Evolutionary conservation across 495 filamentous ascomycete species (phyloP), one percentile per base, ranked within the genome.

Genomic region (Penicilliopsis zonata): DNA sequence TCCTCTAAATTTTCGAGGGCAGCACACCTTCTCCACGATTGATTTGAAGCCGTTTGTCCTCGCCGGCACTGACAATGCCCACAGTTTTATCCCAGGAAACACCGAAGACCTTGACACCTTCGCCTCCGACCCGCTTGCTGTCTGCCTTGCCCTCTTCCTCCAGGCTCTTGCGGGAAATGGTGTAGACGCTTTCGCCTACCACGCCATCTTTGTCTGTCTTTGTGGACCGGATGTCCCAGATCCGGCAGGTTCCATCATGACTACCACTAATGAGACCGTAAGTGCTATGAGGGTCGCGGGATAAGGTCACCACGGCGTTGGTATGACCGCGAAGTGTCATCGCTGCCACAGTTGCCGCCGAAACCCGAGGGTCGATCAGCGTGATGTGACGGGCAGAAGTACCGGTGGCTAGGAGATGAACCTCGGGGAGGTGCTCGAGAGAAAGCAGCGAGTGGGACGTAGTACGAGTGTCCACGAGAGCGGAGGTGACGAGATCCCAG

Each of bases 11-110:
- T n/a, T 31, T 35, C 6, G 57, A 53, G 36, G 57, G 59, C 41
- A 66, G 31, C 19, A 67, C 56, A 25, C 61, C 61, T 35, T 67
- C 58, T 16, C 78, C 78, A 31, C 69, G 63, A 60, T 98, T 93
- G 37, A 96, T 74, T 62, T 96, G 92, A 41, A 96, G 78, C 61
- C 70, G 72, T 61, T 82, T 86, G 53, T 98, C 90, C 70, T 94
- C 86, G 9, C 86, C 84, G 4, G 63, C 86, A 53, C 82, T 92
- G 14, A 95, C 79, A 53, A 98, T 94, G 5, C 90, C 90, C 25
- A 92, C 66, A 13, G 66, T 63, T 42, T 59, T 57, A 59, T 94
- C 83, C 90, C 90, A 98, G 43, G 65, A 73, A 4, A 96, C 84
- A 12, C 76, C 72, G 62, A 96, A 92, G 27, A 98, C 86, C 69